Evolutionary conservation across 345 rosid genomes (phyloP).

Genomic region (Dipteronia sinensis): DNA sequence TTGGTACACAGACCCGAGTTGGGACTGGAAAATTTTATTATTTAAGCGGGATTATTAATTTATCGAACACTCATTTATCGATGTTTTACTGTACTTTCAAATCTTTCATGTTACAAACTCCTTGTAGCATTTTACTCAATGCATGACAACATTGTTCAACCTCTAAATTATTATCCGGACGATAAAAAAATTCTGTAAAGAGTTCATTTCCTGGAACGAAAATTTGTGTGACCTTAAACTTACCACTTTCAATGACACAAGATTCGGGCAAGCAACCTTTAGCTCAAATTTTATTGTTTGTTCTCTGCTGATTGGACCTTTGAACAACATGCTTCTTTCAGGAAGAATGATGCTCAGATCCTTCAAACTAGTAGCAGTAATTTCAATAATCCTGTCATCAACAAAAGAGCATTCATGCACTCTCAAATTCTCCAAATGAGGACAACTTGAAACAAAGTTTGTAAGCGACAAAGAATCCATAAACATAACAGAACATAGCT

Average conservation of each 20-base stretch:
- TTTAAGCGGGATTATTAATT: no score
- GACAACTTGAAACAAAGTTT: background rate
- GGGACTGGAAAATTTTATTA: no score
- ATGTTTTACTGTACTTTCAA: no score
- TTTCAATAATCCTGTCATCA: background rate
- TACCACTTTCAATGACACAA: background rate
- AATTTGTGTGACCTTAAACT: background rate
- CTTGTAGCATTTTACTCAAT: background rate
- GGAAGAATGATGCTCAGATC: no score
- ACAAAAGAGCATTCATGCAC: background rate
- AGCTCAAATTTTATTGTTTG: background rate
- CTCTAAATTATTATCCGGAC: no score
- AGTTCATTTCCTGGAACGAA: background rate
- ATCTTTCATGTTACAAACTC: background rate
- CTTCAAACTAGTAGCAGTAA: constrained; percentile 4
- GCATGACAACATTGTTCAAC: no score
- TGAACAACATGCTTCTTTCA: no score
- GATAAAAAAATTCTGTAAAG: no score
- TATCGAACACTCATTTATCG: no score
- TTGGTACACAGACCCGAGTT: no score
- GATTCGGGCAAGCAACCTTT: constrained; percentile 8
- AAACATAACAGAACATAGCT: background rate
- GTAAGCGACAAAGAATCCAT: no score
- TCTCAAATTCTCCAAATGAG: background rate
- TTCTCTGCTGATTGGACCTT: no score